phyloP scores from a whole-genome alignment of 176 grass and related monocot genomes.

The Oryza brachyantha region DNA sequence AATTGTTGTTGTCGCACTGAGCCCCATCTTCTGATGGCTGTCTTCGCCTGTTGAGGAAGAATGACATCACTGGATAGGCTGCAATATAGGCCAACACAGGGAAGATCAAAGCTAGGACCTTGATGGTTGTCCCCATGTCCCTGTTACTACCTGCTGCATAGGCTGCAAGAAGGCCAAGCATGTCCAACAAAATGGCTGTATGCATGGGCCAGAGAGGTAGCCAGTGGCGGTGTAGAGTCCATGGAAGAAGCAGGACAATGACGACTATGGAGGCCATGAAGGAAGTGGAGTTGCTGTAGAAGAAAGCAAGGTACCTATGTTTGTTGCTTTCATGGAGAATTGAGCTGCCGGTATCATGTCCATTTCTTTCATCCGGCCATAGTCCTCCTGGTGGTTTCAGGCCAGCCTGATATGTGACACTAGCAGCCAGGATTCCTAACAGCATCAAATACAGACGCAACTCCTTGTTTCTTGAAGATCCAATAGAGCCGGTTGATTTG shows the following conservation, averaged over 20 bases:
- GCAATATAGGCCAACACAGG: slow-evolving; percentile 7
- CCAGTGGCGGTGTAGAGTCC: not conserved
- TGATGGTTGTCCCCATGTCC: not conserved
- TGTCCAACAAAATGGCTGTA: slow-evolving; percentile 8
- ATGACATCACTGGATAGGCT: not conserved
- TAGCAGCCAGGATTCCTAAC: not conserved
- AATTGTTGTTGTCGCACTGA: no score
- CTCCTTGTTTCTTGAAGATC: not conserved
- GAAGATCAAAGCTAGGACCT: slow-evolving; percentile 8
- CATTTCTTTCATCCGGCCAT: slow-evolving; percentile 19
- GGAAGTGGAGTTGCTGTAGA: slow-evolving; percentile 24
- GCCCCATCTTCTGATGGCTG: no score
- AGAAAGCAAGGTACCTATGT: slow-evolving; percentile 15
- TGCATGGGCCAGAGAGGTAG: not conserved
- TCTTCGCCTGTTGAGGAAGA: not conserved
- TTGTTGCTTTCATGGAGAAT: not conserved
- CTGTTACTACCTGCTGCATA: slow-evolving; percentile 37
- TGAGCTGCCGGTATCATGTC: not conserved
- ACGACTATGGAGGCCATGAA: slow-evolving; percentile 26
- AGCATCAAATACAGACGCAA: not conserved
- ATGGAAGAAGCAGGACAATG: slow-evolving; percentile 29
- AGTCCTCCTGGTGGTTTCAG: slow-evolving; percentile 34
- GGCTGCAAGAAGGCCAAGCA: slow-evolving; percentile 33
- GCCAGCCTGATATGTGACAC: slow-evolving; percentile 35
- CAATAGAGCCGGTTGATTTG: not conserved